Percentiles rank a stretch among this genome's conserved stretches.
Conservation (phyloP, 176 grass and related monocot genomes). For the Leersia perrieri region DNA sequence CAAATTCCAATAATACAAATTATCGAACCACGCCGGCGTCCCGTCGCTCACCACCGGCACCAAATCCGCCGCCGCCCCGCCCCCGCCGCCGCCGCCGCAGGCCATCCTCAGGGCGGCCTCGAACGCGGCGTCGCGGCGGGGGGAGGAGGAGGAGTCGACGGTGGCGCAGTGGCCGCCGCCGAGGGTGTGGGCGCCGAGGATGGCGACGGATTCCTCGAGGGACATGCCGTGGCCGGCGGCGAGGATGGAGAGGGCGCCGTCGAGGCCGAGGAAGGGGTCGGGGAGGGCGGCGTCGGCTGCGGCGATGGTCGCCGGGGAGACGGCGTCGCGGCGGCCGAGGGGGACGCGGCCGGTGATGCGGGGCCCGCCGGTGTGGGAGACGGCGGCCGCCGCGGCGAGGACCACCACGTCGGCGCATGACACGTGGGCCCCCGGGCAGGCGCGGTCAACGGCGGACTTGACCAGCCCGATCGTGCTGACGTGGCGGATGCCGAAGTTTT, state of each 20-base stretch:
- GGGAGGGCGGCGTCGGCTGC: conserved; percentile 4
- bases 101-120: not conserved
- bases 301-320: not conserved
- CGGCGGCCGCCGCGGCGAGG: conserved; percentile 8
- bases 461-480: conserved; percentile 6
- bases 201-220: conserved; percentile 22
- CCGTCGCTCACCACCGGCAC: too few species aligned
- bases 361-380: not conserved
- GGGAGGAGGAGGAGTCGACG: too few species aligned
- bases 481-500: conserved; percentile 7
- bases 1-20: not conserved
- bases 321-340: not conserved
- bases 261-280: not conserved
- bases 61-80: too few species aligned
- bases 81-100: too few species aligned
- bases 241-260: conserved; percentile 7
- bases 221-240: not conserved
- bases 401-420: conserved; percentile 26
- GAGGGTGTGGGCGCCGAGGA: conserved; percentile 10
- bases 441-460: conserved; percentile 15
- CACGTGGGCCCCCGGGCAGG: not conserved
- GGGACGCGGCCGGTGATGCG: not conserved
- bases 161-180: conserved; percentile 5
- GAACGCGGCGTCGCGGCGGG: not conserved
- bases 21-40: conserved; percentile 19